Conservation (phyloP, 805 yeast species). For the Brettanomyces naardenensis region DNA sequence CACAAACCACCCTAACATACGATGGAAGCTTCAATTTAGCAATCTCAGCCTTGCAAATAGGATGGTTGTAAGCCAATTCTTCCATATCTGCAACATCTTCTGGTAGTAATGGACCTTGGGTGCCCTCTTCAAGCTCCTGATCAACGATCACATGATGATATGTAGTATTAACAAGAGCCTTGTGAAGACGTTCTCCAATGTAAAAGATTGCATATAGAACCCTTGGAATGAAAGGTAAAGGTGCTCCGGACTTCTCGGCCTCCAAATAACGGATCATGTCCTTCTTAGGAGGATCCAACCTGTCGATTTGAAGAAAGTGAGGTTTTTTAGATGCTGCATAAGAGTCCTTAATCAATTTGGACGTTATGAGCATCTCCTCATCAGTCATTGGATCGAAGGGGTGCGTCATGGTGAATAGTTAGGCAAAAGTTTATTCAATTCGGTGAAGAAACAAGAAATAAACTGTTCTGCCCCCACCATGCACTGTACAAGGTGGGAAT, state of each 20-base stretch:
- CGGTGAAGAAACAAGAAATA: too few species aligned
- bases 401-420: constrained; percentile 8
- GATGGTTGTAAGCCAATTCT: constrained; percentile 41
- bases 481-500: too few species aligned
- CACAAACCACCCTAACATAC: constrained; percentile 46
- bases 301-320: constrained; percentile 60
- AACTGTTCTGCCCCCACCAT: too few species aligned
- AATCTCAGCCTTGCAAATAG: constrained; percentile 53
- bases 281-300: constrained; percentile 72
- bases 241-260: constrained; percentile 50
- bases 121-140: constrained; percentile 48
- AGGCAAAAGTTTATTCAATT: not conserved
- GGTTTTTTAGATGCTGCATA: constrained; percentile 43
- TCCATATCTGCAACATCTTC: constrained; percentile 55
- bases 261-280: constrained; percentile 60
- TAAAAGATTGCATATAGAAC: constrained; percentile 63
- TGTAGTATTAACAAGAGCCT: constrained; percentile 63
- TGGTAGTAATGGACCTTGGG: constrained; percentile 64
- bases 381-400: constrained; percentile 37
- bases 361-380: constrained; percentile 47
- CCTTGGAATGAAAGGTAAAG: constrained; percentile 57
- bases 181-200: constrained; percentile 45
- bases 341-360: constrained; percentile 54
- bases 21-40: constrained; percentile 59
- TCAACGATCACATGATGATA: constrained; percentile 54